Evolutionary conservation across 2,329 filamentous ascomycete species (phyloP).

Genomic region (Hypoxylon sp.): DNA sequence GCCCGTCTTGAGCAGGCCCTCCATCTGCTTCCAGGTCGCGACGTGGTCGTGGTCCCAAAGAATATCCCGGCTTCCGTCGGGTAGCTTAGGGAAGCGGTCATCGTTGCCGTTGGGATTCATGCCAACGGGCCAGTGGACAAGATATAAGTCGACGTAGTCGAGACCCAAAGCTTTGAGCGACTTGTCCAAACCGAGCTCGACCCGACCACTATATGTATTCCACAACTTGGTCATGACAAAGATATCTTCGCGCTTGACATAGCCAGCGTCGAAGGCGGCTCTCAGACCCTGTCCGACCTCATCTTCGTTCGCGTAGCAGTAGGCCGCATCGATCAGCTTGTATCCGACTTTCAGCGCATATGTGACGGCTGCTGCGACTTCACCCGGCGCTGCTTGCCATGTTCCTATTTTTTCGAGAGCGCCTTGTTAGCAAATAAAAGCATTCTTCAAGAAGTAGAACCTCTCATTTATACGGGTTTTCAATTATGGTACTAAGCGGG

Average conservation of each 20-base stretch:
- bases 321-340: slow-evolving; percentile 78
- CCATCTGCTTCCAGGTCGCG: slow-evolving; percentile 84
- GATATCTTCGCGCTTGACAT: slow-evolving; percentile 81
- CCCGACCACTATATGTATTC: slow-evolving; percentile 82
- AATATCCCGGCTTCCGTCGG: slow-evolving; percentile 82
- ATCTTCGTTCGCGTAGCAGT: slow-evolving; percentile 85
- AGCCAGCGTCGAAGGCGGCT: slow-evolving; percentile 77
- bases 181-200: slow-evolving; percentile 79
- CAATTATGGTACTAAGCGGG: background rate
- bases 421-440: slow-evolving; percentile 23
- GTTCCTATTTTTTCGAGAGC: slow-evolving; percentile 64
- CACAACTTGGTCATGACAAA: slow-evolving; percentile 91
- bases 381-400: slow-evolving; percentile 73
- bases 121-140: slow-evolving; percentile 87
- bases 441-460: background rate
- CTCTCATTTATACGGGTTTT: background rate
- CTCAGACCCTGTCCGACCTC: slow-evolving; percentile 85
- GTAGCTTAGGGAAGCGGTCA: slow-evolving; percentile 80
- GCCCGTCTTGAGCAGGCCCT: slow-evolving; percentile 73
- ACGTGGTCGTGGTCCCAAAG: slow-evolving; percentile 78
- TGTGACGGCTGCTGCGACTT: slow-evolving; percentile 71
- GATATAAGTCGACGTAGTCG: slow-evolving; percentile 85
- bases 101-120: slow-evolving; percentile 84
- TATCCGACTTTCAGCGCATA: slow-evolving; percentile 72
- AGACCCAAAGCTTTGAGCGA: slow-evolving; percentile 81